A percentile compares a stretch with the other conserved stretches of the same genome.
These are phyloP conservation scores for Akanthomyces lecanii DNA, from an alignment of 2,329 filamentous ascomycete species.

Conservation along the genomic window DNA sequence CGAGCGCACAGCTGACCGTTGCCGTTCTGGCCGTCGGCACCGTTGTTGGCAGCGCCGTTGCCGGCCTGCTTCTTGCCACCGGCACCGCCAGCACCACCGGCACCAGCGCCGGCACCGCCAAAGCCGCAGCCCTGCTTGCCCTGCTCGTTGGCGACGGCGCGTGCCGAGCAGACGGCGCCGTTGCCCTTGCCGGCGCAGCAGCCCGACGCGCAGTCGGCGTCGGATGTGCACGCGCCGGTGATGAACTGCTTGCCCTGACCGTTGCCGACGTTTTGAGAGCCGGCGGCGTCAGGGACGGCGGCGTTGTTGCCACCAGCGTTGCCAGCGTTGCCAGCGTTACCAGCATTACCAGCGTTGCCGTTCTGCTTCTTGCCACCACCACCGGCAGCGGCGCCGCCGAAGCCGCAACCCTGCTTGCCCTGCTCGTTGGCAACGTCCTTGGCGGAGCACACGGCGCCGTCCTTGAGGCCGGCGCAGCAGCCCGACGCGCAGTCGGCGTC, in stretches of 20 bases:
- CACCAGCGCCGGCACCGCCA: slow-evolving; percentile 6
- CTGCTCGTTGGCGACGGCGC: slow-evolving; percentile 24
- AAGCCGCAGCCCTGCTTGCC: slow-evolving; percentile 34
- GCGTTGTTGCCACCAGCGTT: too few relatives aligned
- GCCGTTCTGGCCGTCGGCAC: not conserved
- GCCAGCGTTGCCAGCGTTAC: too few relatives aligned
- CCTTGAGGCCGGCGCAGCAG: slow-evolving; percentile 27
- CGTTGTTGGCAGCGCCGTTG: slow-evolving; percentile 3
- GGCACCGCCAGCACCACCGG: not conserved
- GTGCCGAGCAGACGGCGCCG: slow-evolving; percentile 28
- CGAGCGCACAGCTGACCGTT: slow-evolving; percentile 1
- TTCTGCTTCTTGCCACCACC: too few relatives aligned
- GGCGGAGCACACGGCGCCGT: slow-evolving; percentile 28
- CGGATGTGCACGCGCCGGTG: slow-evolving; percentile 24
- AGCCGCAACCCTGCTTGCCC: slow-evolving; percentile 33
- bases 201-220: slow-evolving; percentile 28
- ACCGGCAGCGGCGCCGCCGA: slow-evolving; percentile 17
- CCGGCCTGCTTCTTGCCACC: not conserved
- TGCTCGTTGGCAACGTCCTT: slow-evolving; percentile 24
- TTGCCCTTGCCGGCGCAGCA: slow-evolving; percentile 26
- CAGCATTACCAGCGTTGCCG: too few relatives aligned
- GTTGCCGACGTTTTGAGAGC: slow-evolving; percentile 22
- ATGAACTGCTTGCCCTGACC: slow-evolving; percentile 27
- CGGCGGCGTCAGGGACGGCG: too few relatives aligned
- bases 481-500: slow-evolving; percentile 28